Evolutionary conservation across 2,329 filamentous ascomycete species (phyloP).

Genomic region (Neonectria sp.): DNA sequence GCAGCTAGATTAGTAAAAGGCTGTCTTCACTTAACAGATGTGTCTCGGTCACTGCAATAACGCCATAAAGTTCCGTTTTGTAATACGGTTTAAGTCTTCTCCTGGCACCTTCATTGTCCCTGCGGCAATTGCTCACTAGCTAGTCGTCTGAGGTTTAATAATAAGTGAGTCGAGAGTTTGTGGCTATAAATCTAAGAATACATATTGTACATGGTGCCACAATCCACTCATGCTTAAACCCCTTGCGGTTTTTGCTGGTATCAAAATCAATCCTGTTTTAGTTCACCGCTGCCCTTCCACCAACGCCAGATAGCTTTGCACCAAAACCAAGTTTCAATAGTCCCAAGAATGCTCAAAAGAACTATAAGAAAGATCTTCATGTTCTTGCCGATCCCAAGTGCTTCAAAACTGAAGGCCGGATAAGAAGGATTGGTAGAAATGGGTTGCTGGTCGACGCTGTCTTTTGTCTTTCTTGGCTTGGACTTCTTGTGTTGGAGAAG

Average conservation of each 20-base stretch:
- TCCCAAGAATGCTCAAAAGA: constrained; percentile 50
- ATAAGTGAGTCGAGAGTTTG: neutral
- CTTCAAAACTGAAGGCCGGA: constrained; percentile 46
- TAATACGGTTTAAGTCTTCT: too few species aligned
- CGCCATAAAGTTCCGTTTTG: too few species aligned
- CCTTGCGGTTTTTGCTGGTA: neutral
- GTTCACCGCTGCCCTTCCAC: constrained; percentile 37
- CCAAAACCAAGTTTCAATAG: constrained; percentile 53
- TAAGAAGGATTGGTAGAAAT: constrained; percentile 33
- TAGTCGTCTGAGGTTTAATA: too few species aligned
- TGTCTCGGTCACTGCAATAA: too few species aligned
- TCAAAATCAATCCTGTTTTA: neutral
- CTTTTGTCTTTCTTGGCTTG: neutral
- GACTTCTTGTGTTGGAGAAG: neutral
- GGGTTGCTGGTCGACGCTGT: neutral
- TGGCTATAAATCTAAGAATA: neutral
- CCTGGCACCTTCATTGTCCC: too few species aligned
- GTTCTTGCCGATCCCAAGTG: constrained; percentile 48
- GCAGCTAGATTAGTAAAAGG: too few species aligned
- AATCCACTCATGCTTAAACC: neutral
- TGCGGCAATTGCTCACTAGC: too few species aligned
- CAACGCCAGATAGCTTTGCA: constrained; percentile 49
- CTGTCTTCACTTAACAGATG: too few species aligned
- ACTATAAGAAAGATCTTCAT: constrained; percentile 46
- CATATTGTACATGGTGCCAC: neutral